Percentiles rank a stretch among this genome's conserved stretches.
Evolutionary conservation across 139 green algal species (phyloP).

Genomic region (Gonium pectorale): DNA sequence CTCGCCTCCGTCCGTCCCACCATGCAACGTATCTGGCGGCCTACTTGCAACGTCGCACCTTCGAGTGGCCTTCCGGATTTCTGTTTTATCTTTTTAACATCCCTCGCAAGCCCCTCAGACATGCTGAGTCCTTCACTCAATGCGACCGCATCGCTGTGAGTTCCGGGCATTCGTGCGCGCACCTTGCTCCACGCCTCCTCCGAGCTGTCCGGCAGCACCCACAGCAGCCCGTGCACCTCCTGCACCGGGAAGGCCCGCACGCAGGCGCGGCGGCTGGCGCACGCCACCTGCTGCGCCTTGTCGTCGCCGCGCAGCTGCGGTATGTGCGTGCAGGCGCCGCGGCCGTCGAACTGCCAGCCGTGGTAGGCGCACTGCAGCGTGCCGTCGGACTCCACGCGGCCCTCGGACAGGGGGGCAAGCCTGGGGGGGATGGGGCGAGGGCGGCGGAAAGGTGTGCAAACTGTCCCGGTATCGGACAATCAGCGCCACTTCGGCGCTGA

Average conservation of each 20-base stretch:
- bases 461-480: too few species aligned
- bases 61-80: too few species aligned
- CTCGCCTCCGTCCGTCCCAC: too few species aligned
- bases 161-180: too few species aligned
- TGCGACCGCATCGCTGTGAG: too few species aligned
- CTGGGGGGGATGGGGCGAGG: not conserved
- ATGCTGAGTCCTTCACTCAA: not conserved
- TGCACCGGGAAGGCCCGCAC: not conserved
- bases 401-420: slow-evolving; percentile 58
- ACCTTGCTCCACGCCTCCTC: not conserved
- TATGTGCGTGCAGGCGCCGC: slow-evolving; percentile 53
- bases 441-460: too few species aligned
- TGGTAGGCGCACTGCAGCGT: slow-evolving; percentile 64
- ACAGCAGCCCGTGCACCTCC: slow-evolving; percentile 27
- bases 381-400: slow-evolving; percentile 58
- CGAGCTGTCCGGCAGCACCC: slow-evolving; percentile 14
- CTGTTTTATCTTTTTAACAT: too few species aligned
- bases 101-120: too few species aligned
- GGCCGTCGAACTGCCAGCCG: slow-evolving; percentile 56
- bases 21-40: too few species aligned
- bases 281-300: slow-evolving; percentile 8
- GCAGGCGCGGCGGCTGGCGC: slow-evolving; percentile 19
- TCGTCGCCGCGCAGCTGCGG: slow-evolving; percentile 46
- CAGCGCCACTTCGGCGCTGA: too few species aligned
- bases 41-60: too few species aligned